Base-by-base conservation (phyloP, 805 yeast genomes). In the Schwanniomyces yamadae region DNA sequence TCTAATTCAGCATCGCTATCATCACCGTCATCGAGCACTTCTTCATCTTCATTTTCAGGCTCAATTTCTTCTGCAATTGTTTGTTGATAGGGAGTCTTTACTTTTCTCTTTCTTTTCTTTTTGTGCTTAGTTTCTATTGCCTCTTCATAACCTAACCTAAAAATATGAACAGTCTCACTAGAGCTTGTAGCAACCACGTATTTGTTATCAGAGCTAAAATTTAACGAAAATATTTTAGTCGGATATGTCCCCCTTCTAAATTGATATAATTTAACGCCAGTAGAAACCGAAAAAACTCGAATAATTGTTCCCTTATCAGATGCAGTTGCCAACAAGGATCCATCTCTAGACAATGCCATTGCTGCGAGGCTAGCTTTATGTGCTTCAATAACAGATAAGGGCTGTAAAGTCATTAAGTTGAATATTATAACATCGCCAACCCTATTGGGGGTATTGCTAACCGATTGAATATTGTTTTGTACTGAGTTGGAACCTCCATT, bases 81-180 rank as follows among this genome's bases (percentile, higher is more conserved):
- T 33, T 52, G 59, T 28, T 52, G 46, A 18, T 39, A 45, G 3
- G 32, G 27, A 17, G 38, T 37, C 16, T 31, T 41, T 10, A 35
- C 41, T 25, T 45, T 45, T 13, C 37, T 34, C 15, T 36, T 48
- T 23, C 54, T 49, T 33, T 55, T 61, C 24, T 52, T 48, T 33
- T 54, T 55, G 31, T 66, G 70, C 40, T 65, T 67, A 34, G 48
- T 62, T 18, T 56, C 69, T 29, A 68, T 49, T 2, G 71, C 58
- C 49, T 68, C 73, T 10, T 65, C 71, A 21, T 73, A 78, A 1
- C 80, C 84, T 35, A 90, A 60, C 39, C 89, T 74, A 69, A 91
- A 93, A 24, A 93, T 79, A 59, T 93, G 99, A 15, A 93, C 90
- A 0, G 99, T 93, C 28, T 86, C 95, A 14, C 95, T 87, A 2